Percentiles rank a stretch among this genome's conserved stretches.
These are phyloP conservation scores for Flaveria bidentis DNA, from an alignment of 129 eudicot genomes.

Conservation along the genomic window DNA sequence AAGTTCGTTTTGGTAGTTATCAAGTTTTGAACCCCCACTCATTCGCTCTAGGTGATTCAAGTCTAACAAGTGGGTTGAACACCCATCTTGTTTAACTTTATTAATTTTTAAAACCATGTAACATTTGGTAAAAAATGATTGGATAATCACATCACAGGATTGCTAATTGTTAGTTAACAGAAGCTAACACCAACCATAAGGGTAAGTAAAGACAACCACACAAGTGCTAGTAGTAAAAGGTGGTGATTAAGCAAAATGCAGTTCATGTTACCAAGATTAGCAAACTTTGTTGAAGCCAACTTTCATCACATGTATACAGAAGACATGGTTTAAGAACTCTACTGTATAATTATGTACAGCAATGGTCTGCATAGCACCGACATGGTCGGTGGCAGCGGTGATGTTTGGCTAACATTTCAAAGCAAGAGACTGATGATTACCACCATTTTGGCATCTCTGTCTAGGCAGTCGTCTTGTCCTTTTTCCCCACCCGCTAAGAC, in stretches of 20 bases:
- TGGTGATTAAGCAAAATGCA: not conserved
- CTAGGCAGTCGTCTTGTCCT: constrained; percentile 77
- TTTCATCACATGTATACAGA: constrained; percentile 21
- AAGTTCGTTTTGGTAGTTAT: too few relatives aligned
- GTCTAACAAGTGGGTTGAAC: too few relatives aligned
- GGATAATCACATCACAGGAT: too few relatives aligned
- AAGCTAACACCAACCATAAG: not conserved
- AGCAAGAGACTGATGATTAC: constrained; percentile 38
- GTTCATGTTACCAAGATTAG: constrained; percentile 14
- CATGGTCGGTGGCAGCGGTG: not conserved
- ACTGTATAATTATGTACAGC: constrained; percentile 39
- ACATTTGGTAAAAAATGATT: too few relatives aligned
- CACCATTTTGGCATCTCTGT: constrained; percentile 48
- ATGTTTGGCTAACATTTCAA: constrained; percentile 43
- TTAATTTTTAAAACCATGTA: too few relatives aligned
- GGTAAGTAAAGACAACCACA: not conserved
- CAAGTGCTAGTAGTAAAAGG: not conserved
- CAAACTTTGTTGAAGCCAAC: constrained; percentile 20
- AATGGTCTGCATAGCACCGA: not conserved
- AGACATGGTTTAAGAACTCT: constrained; percentile 22
- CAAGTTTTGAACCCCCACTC: too few relatives aligned
- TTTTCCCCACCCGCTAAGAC: constrained; percentile 79
- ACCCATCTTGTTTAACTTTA: too few relatives aligned
- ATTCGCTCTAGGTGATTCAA: too few relatives aligned
- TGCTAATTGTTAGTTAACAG: too few relatives aligned